Percentiles rank a stretch among this genome's conserved stretches.
Evolutionary conservation across 2,329 filamentous ascomycete genomes (phyloP).

Genomic region (Colletotrichum sp.): DNA sequence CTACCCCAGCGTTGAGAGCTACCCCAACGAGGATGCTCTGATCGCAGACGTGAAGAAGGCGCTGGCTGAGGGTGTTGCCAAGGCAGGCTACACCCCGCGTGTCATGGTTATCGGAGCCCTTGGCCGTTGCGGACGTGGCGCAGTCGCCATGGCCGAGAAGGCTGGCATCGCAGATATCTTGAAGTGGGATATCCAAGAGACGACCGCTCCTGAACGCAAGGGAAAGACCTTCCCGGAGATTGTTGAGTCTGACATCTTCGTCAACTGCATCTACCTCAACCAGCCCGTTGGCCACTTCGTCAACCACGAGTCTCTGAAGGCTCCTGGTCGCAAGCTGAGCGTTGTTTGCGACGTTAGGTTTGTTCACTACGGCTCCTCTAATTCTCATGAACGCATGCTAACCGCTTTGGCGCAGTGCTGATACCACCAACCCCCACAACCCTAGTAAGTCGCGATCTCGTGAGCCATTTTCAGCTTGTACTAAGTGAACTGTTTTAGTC

Average conservation of each 20-base stretch:
- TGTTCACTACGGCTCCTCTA: conserved; percentile 75
- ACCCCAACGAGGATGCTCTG: conserved; percentile 76
- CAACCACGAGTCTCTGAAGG: conserved; percentile 69
- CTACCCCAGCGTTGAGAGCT: conserved; percentile 69
- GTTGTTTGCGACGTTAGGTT: conserved; percentile 83
- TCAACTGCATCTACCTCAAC: conserved; percentile 90
- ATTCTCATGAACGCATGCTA: conserved; percentile 34
- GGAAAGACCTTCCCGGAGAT: conserved; percentile 83
- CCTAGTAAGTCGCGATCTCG: neutral
- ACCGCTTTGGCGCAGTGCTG: conserved; percentile 51
- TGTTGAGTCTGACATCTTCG: conserved; percentile 73
- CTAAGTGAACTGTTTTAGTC: conserved; percentile 40
- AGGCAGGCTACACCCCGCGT: conserved; percentile 70
- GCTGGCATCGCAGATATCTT: conserved; percentile 67
- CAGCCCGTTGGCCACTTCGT: conserved; percentile 62
- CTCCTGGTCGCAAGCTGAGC: conserved; percentile 72
- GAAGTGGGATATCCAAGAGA: conserved; percentile 80
- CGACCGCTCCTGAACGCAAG: conserved; percentile 47
- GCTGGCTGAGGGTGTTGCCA: conserved; percentile 68
- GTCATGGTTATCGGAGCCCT: conserved; percentile 85
- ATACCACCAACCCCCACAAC: conserved; percentile 76
- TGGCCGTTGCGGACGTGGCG: conserved; percentile 85
- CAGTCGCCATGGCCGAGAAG: conserved; percentile 78
- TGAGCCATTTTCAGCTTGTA: neutral
- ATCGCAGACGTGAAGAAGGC: conserved; percentile 76